phyloP scores from a whole-genome alignment of 2,329 filamentous ascomycete species.

The Cadophora malorum region DNA sequence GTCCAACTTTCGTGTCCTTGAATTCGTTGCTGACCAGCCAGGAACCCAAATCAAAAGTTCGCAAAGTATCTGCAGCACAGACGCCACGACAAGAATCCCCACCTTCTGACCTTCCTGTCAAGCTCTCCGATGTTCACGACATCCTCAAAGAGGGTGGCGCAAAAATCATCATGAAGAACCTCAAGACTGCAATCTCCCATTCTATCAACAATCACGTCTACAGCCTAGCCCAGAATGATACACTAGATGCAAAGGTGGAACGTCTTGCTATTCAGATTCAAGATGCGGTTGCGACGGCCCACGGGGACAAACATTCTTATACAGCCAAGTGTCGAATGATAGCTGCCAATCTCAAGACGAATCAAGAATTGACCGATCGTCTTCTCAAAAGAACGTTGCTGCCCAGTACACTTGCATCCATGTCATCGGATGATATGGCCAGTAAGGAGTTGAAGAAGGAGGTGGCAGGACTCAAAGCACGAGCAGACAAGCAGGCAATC shows the following conservation, averaged over 20 bases:
- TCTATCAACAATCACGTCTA: slow-evolving; percentile 72
- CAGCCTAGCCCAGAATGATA: slow-evolving; percentile 66
- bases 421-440: slow-evolving; percentile 90
- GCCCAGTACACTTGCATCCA: slow-evolving; percentile 79
- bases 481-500: slow-evolving; percentile 83
- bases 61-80: slow-evolving; percentile 61
- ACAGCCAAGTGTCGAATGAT: slow-evolving; percentile 74
- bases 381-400: slow-evolving; percentile 76
- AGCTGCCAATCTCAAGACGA: slow-evolving; percentile 87
- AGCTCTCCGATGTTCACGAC: slow-evolving; percentile 60
- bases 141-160: slow-evolving; percentile 72
- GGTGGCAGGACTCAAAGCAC: slow-evolving; percentile 77
- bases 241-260: slow-evolving; percentile 69
- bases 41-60: slow-evolving; percentile 55
- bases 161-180: slow-evolving; percentile 72
- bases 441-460: slow-evolving; percentile 86
- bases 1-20: not conserved
- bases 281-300: slow-evolving; percentile 66
- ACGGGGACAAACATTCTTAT: slow-evolving; percentile 60
- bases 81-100: slow-evolving; percentile 47
- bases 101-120: slow-evolving; percentile 54
- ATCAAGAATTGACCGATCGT: slow-evolving; percentile 76
- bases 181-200: slow-evolving; percentile 68
- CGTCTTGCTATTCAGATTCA: slow-evolving; percentile 81
- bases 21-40: slow-evolving; percentile 38